A percentile compares a stretch with the other conserved stretches of the same genome.
phyloP scores from a whole-genome alignment of 108 stramenopile genomes.

The Cylindrotheca closterium region DNA sequence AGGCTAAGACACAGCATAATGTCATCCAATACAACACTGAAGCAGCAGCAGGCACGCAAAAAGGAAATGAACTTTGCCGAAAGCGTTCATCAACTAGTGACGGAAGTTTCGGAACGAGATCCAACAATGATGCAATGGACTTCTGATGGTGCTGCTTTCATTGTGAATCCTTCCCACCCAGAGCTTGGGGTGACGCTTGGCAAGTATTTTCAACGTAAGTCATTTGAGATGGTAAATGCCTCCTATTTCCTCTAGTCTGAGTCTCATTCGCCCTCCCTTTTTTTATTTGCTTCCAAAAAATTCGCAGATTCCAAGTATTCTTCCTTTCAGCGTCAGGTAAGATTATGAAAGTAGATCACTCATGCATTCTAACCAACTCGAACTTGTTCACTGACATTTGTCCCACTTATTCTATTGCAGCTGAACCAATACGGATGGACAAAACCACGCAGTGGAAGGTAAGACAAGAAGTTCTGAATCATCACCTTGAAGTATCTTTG shows the following conservation, averaged over 20 bases:
- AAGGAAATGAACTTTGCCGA: conserved; percentile 1
- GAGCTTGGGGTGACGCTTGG: not conserved
- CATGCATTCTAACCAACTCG: no score
- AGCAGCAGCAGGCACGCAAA: not conserved
- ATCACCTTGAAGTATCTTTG: no score
- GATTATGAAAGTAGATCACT: no score
- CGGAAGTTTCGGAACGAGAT: not conserved
- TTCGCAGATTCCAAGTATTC: not conserved
- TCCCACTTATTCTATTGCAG: not conserved
- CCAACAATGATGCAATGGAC: conserved; percentile 7
- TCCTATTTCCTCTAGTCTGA: no score
- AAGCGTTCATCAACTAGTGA: not conserved
- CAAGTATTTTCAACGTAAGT: conserved; percentile 15
- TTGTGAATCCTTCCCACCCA: not conserved
- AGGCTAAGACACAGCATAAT: no score
- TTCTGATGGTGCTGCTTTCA: conserved; percentile 8
- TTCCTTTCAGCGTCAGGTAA: not conserved
- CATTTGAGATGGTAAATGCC: no score
- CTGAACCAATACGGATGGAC: conserved; percentile 14
- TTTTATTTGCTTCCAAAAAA: no score
- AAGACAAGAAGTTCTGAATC: conserved; percentile 3
- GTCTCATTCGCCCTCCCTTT: no score
- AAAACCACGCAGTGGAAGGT: conserved; percentile 2
- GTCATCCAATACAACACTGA: no score
- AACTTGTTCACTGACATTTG: not conserved